Conservation (phyloP, 169 alveolate genomes). For the Babesia ovata region DNA sequence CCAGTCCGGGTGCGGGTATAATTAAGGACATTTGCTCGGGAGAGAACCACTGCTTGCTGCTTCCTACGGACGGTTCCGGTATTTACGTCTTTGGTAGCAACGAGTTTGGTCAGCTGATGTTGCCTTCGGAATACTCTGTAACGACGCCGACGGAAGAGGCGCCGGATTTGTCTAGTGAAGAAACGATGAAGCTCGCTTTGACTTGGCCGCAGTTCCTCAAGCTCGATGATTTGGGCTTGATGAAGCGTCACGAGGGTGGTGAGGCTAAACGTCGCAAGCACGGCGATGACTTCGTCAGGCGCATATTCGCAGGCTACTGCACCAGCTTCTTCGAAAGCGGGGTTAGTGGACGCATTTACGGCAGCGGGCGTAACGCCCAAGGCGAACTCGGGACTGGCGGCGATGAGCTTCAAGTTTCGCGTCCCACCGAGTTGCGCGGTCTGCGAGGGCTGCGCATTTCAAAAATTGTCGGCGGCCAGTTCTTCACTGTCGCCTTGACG, state of each 20-base stretch:
- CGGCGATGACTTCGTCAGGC: slow-evolving; percentile 57
- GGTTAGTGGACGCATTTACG: slow-evolving; percentile 67
- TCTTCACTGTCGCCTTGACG: slow-evolving; percentile 78
- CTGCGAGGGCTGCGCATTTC: slow-evolving; percentile 65
- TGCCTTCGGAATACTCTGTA: slow-evolving; percentile 23
- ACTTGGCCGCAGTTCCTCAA: slow-evolving; percentile 64
- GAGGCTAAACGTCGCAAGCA: slow-evolving; percentile 48
- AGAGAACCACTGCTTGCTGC: slow-evolving; percentile 73
- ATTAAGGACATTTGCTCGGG: slow-evolving; percentile 73
- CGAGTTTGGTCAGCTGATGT: slow-evolving; percentile 74
- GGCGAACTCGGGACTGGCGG: slow-evolving; percentile 79
- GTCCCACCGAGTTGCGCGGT: slow-evolving; percentile 62
- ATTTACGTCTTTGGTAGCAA: slow-evolving; percentile 76
- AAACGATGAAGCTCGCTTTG: slow-evolving; percentile 28
- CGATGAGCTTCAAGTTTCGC: slow-evolving; percentile 58
- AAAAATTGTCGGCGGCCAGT: slow-evolving; percentile 83
- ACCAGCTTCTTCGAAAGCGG: slow-evolving; percentile 80
- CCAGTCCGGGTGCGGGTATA: slow-evolving; percentile 11
- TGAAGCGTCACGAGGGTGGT: background rate
- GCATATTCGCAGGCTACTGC: slow-evolving; percentile 79
- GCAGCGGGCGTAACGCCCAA: slow-evolving; percentile 84
- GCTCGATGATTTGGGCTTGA: slow-evolving; percentile 15
- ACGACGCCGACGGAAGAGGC: slow-evolving; percentile 52
- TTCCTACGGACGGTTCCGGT: slow-evolving; percentile 59
- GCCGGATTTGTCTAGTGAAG: slow-evolving; percentile 13